Evolutionary conservation across 2,329 filamentous ascomycete species (phyloP), one percentile per base, ranked within the genome.

Genomic region (Fusarium redolens): DNA sequence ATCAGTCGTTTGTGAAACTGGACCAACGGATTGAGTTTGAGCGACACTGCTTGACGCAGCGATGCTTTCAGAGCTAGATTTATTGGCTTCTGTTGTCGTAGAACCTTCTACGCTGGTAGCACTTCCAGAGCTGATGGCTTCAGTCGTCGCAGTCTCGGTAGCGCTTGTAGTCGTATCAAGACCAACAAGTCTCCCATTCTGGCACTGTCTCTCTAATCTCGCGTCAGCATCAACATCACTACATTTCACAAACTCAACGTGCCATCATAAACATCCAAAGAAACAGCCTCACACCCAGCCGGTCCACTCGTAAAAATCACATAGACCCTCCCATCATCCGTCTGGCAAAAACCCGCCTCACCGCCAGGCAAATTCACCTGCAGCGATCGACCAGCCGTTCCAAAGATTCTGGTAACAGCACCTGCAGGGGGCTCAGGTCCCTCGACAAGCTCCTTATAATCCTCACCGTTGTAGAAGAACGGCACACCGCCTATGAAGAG

Each of bases 91-190:
- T 28, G 3, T 20, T 2, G 17, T 37, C 3, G 13, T 9, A 25
- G 48, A 37, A 8, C 12, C 7, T 52, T 28, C n/a, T 12, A 1
- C 17, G 1, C n/a, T 37, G 17, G 12, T 28, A 2, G 2, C 5
- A 1, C n/a, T 51, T 37, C 2, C 8, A 25, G 48, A 25, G 2
- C 17, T 37, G 12, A 20, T 15, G 8, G 0, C 6, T 3, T 15
- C 48, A 15, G 48, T 37, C 3, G 31, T 22, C 22, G 22, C 11
- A 9, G 31, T 48, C 13, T 13, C 22, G 17, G 9, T 35, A 9
- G 14, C 18, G 4, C 31, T 37, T 5, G 22, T n/a, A 3, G 22
- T 37, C 15, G 22, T 22, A 9, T 38, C 59, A 14, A 31, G 4
- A 18, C 59, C 59, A 10, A 58, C 18, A 11, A 62, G 41, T 18